These are phyloP conservation scores for Leucosporidium scottii DNA, from an alignment of 768 basidiomycete genomes.

Conservation along the genomic window DNA sequence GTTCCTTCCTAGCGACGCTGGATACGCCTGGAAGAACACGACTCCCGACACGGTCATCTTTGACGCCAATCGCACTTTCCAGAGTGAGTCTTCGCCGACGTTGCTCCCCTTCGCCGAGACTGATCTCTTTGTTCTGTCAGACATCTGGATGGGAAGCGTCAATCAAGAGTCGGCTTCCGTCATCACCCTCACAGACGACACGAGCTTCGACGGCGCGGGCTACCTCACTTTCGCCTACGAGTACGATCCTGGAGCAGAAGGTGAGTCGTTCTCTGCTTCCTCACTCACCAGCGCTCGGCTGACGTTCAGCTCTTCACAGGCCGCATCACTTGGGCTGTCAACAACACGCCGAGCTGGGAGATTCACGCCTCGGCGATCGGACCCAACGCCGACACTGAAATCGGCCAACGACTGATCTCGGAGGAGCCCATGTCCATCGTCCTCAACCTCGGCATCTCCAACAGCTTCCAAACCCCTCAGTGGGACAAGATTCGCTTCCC, in stretches of 20 bases:
- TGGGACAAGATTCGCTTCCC: conserved; percentile 36
- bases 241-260: conserved; percentile 38
- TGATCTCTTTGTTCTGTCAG: too few species aligned
- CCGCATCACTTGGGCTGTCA: conserved; percentile 75
- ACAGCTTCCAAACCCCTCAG: conserved; percentile 11
- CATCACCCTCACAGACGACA: conserved; percentile 27
- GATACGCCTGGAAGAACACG: conserved; percentile 57
- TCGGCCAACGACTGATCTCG: conserved; percentile 62
- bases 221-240: conserved; percentile 29
- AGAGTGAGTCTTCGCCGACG: neutral
- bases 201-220: conserved; percentile 20
- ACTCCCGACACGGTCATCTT: conserved; percentile 53
- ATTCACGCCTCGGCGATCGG: conserved; percentile 59
- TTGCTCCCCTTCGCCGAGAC: too few species aligned
- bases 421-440: conserved; percentile 92
- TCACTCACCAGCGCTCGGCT: neutral
- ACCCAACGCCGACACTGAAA: conserved; percentile 53
- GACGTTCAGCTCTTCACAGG: neutral
- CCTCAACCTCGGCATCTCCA: conserved; percentile 58
- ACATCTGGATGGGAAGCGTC: conserved; percentile 29
- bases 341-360: conserved; percentile 64
- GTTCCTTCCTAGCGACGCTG: conserved; percentile 47
- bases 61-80: conserved; percentile 41
- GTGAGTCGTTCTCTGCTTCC: conserved; percentile 46
- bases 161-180: conserved; percentile 28